A percentile compares a stretch with the other conserved stretches of the same genome.
Conservation (phyloP, 352 stramenopile species). For the Pythium insidiosum region DNA sequence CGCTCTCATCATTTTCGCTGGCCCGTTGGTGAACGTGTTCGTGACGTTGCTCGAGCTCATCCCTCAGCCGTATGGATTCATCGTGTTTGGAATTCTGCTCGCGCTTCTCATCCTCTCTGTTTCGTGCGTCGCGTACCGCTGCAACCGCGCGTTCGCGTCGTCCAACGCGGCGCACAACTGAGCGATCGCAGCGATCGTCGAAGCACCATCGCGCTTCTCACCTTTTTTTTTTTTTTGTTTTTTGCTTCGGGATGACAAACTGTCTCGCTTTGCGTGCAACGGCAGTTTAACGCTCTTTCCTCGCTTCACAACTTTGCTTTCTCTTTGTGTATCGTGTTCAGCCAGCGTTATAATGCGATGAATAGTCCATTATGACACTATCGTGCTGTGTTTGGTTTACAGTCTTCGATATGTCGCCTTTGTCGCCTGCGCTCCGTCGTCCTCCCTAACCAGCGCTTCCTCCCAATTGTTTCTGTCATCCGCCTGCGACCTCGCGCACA, state of each 20-base stretch:
- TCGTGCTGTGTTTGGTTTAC: not conserved
- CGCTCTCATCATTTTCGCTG: slow-evolving; percentile 53
- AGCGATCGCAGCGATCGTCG: not conserved
- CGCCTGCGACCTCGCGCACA: slow-evolving; percentile 2
- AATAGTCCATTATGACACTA: not conserved
- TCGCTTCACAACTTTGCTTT: not conserved
- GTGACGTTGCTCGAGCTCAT: slow-evolving; percentile 58
- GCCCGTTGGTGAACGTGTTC: slow-evolving; percentile 63
- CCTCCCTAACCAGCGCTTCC: not conserved
- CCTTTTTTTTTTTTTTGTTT: not conserved
- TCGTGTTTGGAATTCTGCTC: slow-evolving; percentile 44
- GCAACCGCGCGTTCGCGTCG: slow-evolving; percentile 29
- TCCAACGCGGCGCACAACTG: slow-evolving; percentile 3
- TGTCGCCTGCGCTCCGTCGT: not conserved
- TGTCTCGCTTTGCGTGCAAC: no score
- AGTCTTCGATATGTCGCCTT: not conserved
- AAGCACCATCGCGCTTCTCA: not conserved
- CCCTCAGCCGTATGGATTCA: slow-evolving; percentile 44
- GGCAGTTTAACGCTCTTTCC: no score
- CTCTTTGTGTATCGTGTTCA: not conserved
- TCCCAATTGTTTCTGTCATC: no score
- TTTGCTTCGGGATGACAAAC: no score
- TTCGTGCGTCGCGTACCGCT: slow-evolving; percentile 49
- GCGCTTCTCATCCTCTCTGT: slow-evolving; percentile 24
- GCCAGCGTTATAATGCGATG: not conserved